A percentile compares a stretch with the other conserved stretches of the same genome.
Conservation (phyloP, 2,329 filamentous ascomycete genomes). For the Fusarium sp. region DNA sequence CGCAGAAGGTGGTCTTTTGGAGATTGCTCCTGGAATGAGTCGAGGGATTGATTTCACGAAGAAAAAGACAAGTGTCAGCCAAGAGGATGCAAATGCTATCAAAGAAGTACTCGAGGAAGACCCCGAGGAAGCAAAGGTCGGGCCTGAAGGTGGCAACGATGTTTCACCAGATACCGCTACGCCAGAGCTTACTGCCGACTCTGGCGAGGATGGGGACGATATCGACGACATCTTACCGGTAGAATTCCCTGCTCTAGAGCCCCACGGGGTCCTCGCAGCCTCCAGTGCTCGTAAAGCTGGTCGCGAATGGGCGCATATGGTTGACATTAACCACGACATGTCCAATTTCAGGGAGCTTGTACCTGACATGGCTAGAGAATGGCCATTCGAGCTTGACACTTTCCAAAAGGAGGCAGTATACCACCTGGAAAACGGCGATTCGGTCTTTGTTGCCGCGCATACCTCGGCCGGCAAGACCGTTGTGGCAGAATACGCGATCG, state of each 20-base stretch:
- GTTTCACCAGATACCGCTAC: slow-evolving; percentile 36
- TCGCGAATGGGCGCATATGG: slow-evolving; percentile 97
- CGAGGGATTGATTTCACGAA: slow-evolving; percentile 80
- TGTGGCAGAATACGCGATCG: slow-evolving; percentile 97
- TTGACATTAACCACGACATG: slow-evolving; percentile 92
- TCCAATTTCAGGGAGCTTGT: slow-evolving; percentile 94
- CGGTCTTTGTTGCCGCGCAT: slow-evolving; percentile 96
- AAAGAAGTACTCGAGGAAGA: slow-evolving; percentile 70
- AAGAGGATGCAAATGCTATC: slow-evolving; percentile 76
- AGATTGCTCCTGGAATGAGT: slow-evolving; percentile 83
- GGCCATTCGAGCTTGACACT: slow-evolving; percentile 96
- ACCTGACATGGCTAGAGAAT: slow-evolving; percentile 94
- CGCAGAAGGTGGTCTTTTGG: slow-evolving; percentile 80
- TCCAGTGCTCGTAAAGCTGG: slow-evolving; percentile 79
- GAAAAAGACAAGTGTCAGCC: slow-evolving; percentile 66
- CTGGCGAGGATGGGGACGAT: slow-evolving; percentile 66
- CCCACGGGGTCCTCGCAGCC: slow-evolving; percentile 79
- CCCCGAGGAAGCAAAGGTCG: slow-evolving; percentile 55
- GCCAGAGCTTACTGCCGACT: slow-evolving; percentile 50
- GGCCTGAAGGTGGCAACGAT: slow-evolving; percentile 50
- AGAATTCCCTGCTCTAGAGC: slow-evolving; percentile 92
- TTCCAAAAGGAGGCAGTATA: slow-evolving; percentile 99
- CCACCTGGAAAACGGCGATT: slow-evolving; percentile 95
- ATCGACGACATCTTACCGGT: slow-evolving; percentile 91
- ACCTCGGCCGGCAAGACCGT: slow-evolving; percentile 99